A percentile compares a stretch with the other conserved stretches of the same genome.
These are phyloP conservation scores for Aurifilum marmelostoma DNA, from an alignment of 2,329 filamentous ascomycete species.

Conservation along the genomic window DNA sequence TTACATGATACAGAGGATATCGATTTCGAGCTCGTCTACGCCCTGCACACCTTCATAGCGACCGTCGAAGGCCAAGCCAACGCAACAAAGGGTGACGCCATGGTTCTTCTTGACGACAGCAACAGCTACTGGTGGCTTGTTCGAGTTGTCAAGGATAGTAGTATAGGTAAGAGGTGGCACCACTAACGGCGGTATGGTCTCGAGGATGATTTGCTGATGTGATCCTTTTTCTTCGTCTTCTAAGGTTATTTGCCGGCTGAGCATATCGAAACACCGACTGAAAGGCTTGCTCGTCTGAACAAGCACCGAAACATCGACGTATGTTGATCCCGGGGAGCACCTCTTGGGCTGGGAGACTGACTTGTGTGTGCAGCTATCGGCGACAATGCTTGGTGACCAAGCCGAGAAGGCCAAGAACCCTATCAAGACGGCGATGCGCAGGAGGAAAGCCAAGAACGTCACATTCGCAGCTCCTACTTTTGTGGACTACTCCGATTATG, in stretches of 20 bases:
- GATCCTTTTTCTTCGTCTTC: not conserved
- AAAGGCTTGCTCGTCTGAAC: slow-evolving; percentile 89
- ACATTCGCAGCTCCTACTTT: slow-evolving; percentile 85
- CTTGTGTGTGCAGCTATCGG: slow-evolving; percentile 54
- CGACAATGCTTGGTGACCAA: slow-evolving; percentile 65
- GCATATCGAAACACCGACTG: slow-evolving; percentile 97
- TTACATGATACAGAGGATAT: slow-evolving; percentile 97
- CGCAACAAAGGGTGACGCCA: slow-evolving; percentile 96
- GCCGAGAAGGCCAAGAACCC: slow-evolving; percentile 81
- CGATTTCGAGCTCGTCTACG: slow-evolving; percentile 99
- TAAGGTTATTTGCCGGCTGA: slow-evolving; percentile 89
- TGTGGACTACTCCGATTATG: slow-evolving; percentile 72
- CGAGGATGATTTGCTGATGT: not conserved
- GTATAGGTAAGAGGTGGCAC: slow-evolving; percentile 64
- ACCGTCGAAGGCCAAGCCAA: slow-evolving; percentile 98
- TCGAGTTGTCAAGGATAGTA: slow-evolving; percentile 94
- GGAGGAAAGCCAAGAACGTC: slow-evolving; percentile 83
- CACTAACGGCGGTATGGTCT: not conserved
- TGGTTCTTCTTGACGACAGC: slow-evolving; percentile 97
- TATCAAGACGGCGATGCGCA: slow-evolving; percentile 80
- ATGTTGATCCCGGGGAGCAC: slow-evolving; percentile 42
- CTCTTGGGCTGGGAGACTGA: slow-evolving; percentile 33
- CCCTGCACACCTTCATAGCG: slow-evolving; percentile 94
- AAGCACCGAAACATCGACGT: slow-evolving; percentile 99
- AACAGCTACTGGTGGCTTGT: slow-evolving; percentile 99